phyloP scores from a whole-genome alignment of 805 yeast genomes.

The Kodamaea kaohsiungensis region DNA sequence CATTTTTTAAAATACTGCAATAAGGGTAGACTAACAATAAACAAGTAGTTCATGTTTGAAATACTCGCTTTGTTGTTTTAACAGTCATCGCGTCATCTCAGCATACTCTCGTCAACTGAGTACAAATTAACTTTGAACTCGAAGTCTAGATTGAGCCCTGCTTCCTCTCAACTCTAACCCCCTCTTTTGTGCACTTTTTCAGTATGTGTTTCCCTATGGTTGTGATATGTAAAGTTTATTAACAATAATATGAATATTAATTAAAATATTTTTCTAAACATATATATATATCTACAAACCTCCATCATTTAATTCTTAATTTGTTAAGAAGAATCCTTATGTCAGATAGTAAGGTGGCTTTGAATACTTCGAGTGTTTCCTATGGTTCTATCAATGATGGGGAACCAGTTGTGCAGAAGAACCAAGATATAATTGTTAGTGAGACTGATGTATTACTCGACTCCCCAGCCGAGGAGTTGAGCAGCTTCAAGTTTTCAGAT shows the following conservation, averaged over 20 bases:
- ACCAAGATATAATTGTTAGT: not conserved
- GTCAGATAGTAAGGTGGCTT: not conserved
- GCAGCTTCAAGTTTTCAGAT: constrained; percentile 12
- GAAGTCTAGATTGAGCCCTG: not conserved
- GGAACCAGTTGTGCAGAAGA: not conserved
- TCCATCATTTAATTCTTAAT: not conserved
- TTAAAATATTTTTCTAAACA: not conserved
- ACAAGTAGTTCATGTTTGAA: not conserved
- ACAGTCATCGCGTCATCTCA: not conserved
- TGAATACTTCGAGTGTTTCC: not conserved
- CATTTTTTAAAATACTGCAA: not conserved
- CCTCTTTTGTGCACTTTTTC: not conserved
- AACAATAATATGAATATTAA: not conserved
- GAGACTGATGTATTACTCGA: not conserved
- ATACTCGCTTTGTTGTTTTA: not conserved
- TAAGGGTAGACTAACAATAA: not conserved
- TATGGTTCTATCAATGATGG: not conserved
- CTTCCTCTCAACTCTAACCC: not conserved
- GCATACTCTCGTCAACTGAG: not conserved
- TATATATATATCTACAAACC: not conserved
- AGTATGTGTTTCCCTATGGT: not conserved
- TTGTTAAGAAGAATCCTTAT: not conserved
- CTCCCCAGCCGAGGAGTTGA: not conserved
- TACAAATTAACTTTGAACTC: not conserved
- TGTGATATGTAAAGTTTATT: not conserved